phyloP scores from a whole-genome alignment of 2,329 filamentous ascomycete species.

The Colletotrichum eremochloae region DNA sequence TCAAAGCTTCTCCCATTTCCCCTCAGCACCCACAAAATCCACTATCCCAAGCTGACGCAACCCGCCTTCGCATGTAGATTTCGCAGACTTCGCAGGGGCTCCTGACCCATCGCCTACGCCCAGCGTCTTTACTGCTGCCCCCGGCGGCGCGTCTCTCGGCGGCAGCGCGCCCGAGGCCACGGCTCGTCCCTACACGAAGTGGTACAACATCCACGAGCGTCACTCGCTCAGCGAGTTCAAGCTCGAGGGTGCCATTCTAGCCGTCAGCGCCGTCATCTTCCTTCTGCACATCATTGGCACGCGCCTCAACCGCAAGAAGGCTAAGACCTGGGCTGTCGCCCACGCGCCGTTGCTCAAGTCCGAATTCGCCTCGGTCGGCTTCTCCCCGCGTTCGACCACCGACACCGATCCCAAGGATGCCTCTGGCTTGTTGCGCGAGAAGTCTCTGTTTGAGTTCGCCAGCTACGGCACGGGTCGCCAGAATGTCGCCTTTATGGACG shows the following conservation, averaged over 20 bases:
- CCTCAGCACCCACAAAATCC: slow-evolving; percentile 39
- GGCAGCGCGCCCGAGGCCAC: slow-evolving; percentile 61
- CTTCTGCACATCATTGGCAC: slow-evolving; percentile 86
- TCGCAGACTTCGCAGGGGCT: slow-evolving; percentile 90
- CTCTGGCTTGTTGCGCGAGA: slow-evolving; percentile 79
- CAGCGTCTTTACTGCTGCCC: slow-evolving; percentile 53
- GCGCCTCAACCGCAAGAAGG: slow-evolving; percentile 82
- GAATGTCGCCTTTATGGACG: slow-evolving; percentile 92
- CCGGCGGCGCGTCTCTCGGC: slow-evolving; percentile 61
- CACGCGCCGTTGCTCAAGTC: slow-evolving; percentile 78
- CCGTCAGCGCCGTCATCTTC: slow-evolving; percentile 80
- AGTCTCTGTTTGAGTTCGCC: slow-evolving; percentile 86
- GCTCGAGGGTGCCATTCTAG: slow-evolving; percentile 85
- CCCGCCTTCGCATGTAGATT: slow-evolving; percentile 70
- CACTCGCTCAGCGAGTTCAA: slow-evolving; percentile 87
- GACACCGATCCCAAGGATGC: slow-evolving; percentile 58
- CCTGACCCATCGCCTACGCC: slow-evolving; percentile 74
- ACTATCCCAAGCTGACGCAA: slow-evolving; percentile 46
- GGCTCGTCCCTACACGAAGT: slow-evolving; percentile 83
- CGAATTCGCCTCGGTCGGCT: slow-evolving; percentile 92
- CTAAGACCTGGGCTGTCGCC: slow-evolving; percentile 82
- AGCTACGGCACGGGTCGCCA: slow-evolving; percentile 92
- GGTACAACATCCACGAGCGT: slow-evolving; percentile 97
- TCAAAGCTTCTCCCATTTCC: slow-evolving; percentile 36
- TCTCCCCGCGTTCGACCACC: slow-evolving; percentile 68